phyloP scores from a whole-genome alignment of 192 early-diverging fungal genomes.

The Helicostylum pulchrum region DNA sequence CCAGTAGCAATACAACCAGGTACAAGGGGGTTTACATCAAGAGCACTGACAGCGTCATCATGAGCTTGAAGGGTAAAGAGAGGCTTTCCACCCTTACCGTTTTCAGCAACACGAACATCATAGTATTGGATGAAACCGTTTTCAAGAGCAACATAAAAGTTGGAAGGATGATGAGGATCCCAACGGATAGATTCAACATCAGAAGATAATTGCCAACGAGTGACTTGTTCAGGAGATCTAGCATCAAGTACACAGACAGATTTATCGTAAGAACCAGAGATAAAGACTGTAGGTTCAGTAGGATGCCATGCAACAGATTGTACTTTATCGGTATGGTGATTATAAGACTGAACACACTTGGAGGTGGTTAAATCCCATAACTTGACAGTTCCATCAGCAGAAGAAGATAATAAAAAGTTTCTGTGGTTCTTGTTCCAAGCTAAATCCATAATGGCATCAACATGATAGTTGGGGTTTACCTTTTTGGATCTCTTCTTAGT shows the following conservation, averaged over 20 bases:
- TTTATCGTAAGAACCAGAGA: constrained; percentile 92
- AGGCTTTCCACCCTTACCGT: constrained; percentile 43
- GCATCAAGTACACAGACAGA: constrained; percentile 87
- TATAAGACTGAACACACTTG: constrained; percentile 73
- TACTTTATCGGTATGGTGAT: constrained; percentile 86
- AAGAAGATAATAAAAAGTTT: constrained; percentile 81
- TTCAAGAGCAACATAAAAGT: constrained; percentile 84
- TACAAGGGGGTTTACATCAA: constrained; percentile 80
- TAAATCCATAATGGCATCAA: constrained; percentile 92
- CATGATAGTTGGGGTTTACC: constrained; percentile 78
- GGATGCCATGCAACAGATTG: constrained; percentile 92
- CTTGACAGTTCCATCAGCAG: constrained; percentile 96
- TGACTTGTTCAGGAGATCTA: constrained; percentile 70
- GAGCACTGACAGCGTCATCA: constrained; percentile 80
- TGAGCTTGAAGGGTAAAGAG: constrained; percentile 93
- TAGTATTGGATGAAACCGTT: constrained; percentile 88
- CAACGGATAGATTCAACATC: constrained; percentile 93
- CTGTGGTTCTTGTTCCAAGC: constrained; percentile 86
- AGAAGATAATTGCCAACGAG: constrained; percentile 65
- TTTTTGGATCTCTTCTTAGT: constrained; percentile 52
- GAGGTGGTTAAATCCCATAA: constrained; percentile 89
- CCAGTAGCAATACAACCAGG: constrained; percentile 91
- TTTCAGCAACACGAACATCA: constrained; percentile 63
- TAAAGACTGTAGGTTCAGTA: constrained; percentile 78
- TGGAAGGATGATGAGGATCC: constrained; percentile 82